Evolutionary conservation across 768 basidiomycete species (phyloP), one percentile per base, ranked within the genome.

Genomic region (Galerina marginata): DNA sequence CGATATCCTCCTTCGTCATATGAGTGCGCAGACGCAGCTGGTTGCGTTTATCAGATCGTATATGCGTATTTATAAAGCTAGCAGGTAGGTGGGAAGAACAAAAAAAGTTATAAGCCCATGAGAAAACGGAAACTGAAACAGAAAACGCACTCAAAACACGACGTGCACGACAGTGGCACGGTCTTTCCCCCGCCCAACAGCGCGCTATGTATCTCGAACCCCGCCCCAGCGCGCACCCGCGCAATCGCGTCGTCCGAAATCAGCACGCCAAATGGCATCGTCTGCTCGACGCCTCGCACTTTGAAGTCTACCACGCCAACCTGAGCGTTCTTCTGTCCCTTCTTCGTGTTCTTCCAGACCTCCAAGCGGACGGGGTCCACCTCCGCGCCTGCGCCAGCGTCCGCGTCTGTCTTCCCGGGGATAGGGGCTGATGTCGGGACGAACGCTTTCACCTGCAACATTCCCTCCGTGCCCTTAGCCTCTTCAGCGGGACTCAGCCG

Each of bases 401-500:
- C 50, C 59, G 50, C 11, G 6, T 33, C 9, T 6, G 36, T 42
- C 2, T 33, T 20, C 20, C 20, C 20, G 20, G 1, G 20, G 20
- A 20, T 6, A 42, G 47, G 6, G 45, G 45, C 12, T 25, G 29
- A 36, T 16, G 55, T 23, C 4, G 37, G 36, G 4, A 46, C 16
- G 39, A 49, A 40, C 2, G 53, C 15, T 33, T 60, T 50, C n/a
- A 60, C 12, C 14, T 60, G 53, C n/a, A 60, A 39, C 45, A 60
- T 54, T 16, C 59, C 59, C 37, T 60, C 37, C n/a, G 47, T 48
- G n/a, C 59, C 59, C 3, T 26, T n/a, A 15, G 45, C 52, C 14
- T 54, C 44, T 20, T 60, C 52, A 1, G 36, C 26, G 4, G 45
- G 25, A 9, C 45, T 47, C 33, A 48, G 16, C 2, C 9, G 9